These are phyloP conservation scores for Coemansia furcata DNA, from an alignment of 192 early-diverging fungal species.

Conservation along the genomic window DNA sequence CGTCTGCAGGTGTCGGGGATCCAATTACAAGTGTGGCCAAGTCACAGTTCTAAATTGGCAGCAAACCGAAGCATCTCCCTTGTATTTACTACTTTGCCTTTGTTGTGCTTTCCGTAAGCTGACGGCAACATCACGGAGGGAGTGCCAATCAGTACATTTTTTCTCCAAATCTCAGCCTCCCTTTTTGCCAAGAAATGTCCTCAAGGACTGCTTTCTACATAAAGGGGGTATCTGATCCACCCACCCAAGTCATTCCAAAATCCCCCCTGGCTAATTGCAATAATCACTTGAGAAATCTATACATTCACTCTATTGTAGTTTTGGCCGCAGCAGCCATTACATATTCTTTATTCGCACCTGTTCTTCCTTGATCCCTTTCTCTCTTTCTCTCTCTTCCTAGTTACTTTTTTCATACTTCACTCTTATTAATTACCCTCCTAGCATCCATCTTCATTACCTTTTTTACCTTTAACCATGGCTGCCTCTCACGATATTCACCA, in stretches of 20 bases:
- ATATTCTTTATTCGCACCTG: neutral
- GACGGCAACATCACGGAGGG: conserved; percentile 7
- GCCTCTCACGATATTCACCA: neutral
- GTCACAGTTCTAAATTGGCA: neutral
- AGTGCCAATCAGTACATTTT: neutral
- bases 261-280: neutral
- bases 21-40: neutral
- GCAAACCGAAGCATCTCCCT: neutral
- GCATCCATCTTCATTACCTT: neutral
- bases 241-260: neutral
- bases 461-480: neutral
- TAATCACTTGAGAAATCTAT: neutral
- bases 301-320: neutral
- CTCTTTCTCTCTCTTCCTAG: neutral
- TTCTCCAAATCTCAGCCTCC: neutral
- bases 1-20: neutral
- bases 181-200: conserved; percentile 6
- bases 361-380: neutral
- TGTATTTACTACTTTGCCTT: neutral
- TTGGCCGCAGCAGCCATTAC: neutral
- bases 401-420: neutral
- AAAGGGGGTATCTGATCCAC: conserved; percentile 7
- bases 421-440: neutral
- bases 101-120: conserved; percentile 8
- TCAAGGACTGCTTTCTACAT: neutral